Evolutionary conservation across 495 filamentous ascomycete genomes (phyloP), one percentile per base, ranked within the genome.

Genomic region (Pseudotulostoma volvatum): DNA sequence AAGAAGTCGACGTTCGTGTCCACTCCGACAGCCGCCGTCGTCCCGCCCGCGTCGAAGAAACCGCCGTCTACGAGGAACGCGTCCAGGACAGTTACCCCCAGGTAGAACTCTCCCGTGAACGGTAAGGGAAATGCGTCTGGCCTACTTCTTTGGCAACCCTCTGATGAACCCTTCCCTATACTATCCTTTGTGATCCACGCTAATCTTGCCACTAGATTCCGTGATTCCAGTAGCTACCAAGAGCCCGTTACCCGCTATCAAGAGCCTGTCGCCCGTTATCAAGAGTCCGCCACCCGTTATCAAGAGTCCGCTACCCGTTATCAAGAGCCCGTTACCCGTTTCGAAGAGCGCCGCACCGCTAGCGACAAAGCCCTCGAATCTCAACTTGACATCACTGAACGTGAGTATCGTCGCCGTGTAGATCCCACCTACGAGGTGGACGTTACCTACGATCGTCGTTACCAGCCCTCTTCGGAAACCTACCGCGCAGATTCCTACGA

Each of bases 331-430:
- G n/a, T n/a, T n/a, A n/a, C n/a, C 45, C 71, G 67, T 34, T 70
- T 82, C 60, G 68, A 74, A 43, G 57, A 60, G 42, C 50, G 42
- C 38, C 63, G 63, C 44, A 53, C 52, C 35, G 56, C 58, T 50
- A 69, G 74, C 65, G 68, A 72, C 45, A 56, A 66, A 44, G 56
- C 65, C 44, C 57, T 60, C 44, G 55, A 65, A 46, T 64, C 66
- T 45, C 70, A 77, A 51, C 71, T 93, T 59, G 86, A 94, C 71
- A 57, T 80, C 45, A 79, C 79, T 54, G 86, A 93, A 66, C 74
- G 76, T 59, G 74, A 88, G 56, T 90, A 81, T 63, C 84, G 85
- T 58, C 70, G 78, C 59, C 79, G 79, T 48, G 67, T 76, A 59
- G 71, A 80, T 50, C 77, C 81, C 37, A 70, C 60, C 45, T 79